Evolutionary conservation across 2,329 filamentous ascomycete genomes (phyloP), one percentile per base, ranked within the genome.

Genomic region (Aspergillus novoparasiticus): DNA sequence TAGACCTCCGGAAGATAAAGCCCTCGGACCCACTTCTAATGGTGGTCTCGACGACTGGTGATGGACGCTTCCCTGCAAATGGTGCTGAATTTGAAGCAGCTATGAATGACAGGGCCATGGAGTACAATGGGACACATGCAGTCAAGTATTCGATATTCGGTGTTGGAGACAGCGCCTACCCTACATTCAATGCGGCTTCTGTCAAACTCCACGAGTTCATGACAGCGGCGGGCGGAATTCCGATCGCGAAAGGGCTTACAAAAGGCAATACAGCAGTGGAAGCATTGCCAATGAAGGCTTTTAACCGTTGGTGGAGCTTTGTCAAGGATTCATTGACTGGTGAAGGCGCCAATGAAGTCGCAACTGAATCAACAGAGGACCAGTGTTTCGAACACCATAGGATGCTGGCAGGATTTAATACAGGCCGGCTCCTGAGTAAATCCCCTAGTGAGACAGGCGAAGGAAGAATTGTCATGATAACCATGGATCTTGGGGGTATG

Each of bases 141-240:
- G 8, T 53, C 26, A 53, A 32, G 23, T 53, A 30, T 16, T 53
- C 50, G 5, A 53, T 59, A 6, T 59, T 59, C 32, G 58, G 58
- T 1, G 58, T 59, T 5, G 58, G 58, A 8, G 58, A 59, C 30
- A 59, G 58, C 23, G 58, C 58, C 28, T 59, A 54, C 39, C 48
- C 58, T 4, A 59, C 39, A 9, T 59, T 43, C 48, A 59, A 59
- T 39, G 58, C 58, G 6, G 58, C 58, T 11, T 39, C 58, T 10
- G 50, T 30, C 19, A 43, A 39, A 32, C 34, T 45, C 6, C 43
- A 59, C 58, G 32, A 59, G 6, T 54, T 54, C 36, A 53, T 59
- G 32, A 32, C 9, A 4, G 6, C 21, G 4, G 16, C 45, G 1
- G 36, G 48, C 34, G 34, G 50, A 21, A 14, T 41, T 16, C 48